Evolutionary conservation across 116 monocot genomes (phyloP).

Genomic region (Dioscorea cayenensis): DNA sequence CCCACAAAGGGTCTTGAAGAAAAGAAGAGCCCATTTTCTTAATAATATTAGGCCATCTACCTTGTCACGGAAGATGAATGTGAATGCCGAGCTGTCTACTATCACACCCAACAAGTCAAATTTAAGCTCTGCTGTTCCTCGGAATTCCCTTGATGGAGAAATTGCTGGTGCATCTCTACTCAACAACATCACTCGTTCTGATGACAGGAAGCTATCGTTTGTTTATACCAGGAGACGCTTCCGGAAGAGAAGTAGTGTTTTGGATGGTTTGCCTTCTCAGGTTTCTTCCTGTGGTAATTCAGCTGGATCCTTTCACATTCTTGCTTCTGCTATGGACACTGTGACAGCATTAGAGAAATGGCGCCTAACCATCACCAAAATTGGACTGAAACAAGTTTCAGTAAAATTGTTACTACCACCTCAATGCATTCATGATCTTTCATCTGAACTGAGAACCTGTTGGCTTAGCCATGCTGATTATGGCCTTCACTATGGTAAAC

Average conservation of each 20-base stretch:
- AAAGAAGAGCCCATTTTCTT: constrained; percentile 4
- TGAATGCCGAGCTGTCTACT: background rate
- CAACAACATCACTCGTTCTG: background rate
- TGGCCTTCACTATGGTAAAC: constrained; percentile 29
- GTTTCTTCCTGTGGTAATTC: constrained; percentile 11
- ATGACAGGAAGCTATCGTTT: constrained; percentile 28
- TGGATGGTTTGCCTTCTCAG: background rate
- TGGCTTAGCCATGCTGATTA: constrained; percentile 25
- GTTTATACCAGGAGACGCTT: constrained; percentile 72
- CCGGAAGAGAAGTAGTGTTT: constrained; percentile 20
- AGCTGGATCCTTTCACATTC: constrained; percentile 10
- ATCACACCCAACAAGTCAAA: background rate
- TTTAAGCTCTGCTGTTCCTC: background rate
- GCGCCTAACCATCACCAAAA: constrained; percentile 3
- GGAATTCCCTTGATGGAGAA: background rate
- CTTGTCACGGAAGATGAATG: background rate
- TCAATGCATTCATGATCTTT: constrained; percentile 1
- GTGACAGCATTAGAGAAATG: constrained; percentile 14
- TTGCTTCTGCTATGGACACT: constrained; percentile 17
- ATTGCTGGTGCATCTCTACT: background rate
- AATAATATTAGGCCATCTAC: background rate
- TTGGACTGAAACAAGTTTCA: constrained; percentile 14
- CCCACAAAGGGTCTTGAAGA: constrained; percentile 18
- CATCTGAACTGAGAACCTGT: constrained; percentile 15
- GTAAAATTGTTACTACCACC: constrained; percentile 20